Evolutionary conservation across 805 yeast species (phyloP), one percentile per base, ranked within the genome.

Genomic region (Sugiyamaella lignohabitans): DNA sequence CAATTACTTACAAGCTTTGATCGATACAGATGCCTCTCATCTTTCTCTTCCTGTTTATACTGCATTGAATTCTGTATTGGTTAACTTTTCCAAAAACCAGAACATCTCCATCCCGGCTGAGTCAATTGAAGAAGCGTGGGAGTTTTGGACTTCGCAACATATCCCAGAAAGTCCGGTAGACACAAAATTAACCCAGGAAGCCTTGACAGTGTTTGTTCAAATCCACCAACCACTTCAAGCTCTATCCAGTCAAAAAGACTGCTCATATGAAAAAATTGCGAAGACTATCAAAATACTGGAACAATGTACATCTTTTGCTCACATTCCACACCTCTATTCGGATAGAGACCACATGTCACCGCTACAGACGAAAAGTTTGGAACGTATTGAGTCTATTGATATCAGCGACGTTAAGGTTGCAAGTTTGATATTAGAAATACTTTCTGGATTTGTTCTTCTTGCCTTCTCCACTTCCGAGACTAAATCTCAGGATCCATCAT

Each of bases 261-360:
- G 17, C 11, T 10, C 64, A 47, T 19, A 71, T 60, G 63, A 56
- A 5, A 56, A 63, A 45, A 68, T 79, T n/a, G 75, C 70, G 38
- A 67, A 62, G 19, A 68, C 84, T n/a, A 62, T 87, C 32, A 67
- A 66, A n/a, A 65, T 80, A 3, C 72, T 91, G 57, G 78, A 77
- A 55, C 70, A 79, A 14, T 78, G 87, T 48, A 77, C 84, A 1
- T 68, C 85, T 36, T 87, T 84, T 61, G 95, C 94, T 1, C 72
- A 84, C 10, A 67, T 87, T 32, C 84, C 87, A 5, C 77, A 70
- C 24, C 71, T 70, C 52, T 69, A 69, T 29, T 60, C 66, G 3
- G 96, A 87, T 59, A 66, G 70, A 36, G 57, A 63, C 17, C 75
- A 74, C 20, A 77, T 80, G 44, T 76, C 96, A 0, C 70, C 72